Evolutionary conservation across 179 eudicot genomes (phyloP), one percentile per base, ranked within the genome.

Genomic region (Heliamphora pulchella): DNA sequence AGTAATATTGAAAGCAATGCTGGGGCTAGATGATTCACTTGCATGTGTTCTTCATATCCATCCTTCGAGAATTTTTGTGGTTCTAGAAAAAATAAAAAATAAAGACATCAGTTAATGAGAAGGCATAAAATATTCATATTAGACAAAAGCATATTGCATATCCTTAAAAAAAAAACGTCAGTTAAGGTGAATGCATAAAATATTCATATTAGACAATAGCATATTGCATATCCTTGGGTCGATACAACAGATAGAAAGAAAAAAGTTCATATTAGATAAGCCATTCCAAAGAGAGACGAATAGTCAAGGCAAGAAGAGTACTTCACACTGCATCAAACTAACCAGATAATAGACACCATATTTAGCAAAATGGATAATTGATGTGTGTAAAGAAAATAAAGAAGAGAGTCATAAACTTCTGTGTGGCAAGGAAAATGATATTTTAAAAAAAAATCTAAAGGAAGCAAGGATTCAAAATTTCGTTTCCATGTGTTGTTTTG

Each of bases 21-120:
- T 57, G 98, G 96, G 70, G 98, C 94, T 50, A 95, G 87, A 86
- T 95, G 98, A 83, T 95, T 95, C 81, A 93, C 98, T 93, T 95
- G 98, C 95, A 93, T 86, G 85, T 95, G 98, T 79, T 87, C 91
- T 88, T 95, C 97, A 79, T 90, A 85, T 15, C 91, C 97, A 75
- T 95, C 95, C 78, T 85, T 89, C 8, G 97, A 93, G 77, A 95
- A 88, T 80, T 89, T 95, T 81, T 95, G 98, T 57, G 95, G 93
- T 87, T 93, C 98, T 94, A 81, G 74, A 84, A 20, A 84, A 76
- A 75, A 31, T 39, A 76, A 79, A 61, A 77, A 70, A 17, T 48
- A 75, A 7, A 55, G 17, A 55, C 41, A 83, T 78, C 73, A 75
- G 67, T 70, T 70, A 76, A 76, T 61, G 2, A 58, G 73, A 46